A percentile compares a stretch with the other conserved stretches of the same genome.
Conservation (phyloP, 2,329 filamentous ascomycete species). For the Colletotrichum tanaceti region DNA sequence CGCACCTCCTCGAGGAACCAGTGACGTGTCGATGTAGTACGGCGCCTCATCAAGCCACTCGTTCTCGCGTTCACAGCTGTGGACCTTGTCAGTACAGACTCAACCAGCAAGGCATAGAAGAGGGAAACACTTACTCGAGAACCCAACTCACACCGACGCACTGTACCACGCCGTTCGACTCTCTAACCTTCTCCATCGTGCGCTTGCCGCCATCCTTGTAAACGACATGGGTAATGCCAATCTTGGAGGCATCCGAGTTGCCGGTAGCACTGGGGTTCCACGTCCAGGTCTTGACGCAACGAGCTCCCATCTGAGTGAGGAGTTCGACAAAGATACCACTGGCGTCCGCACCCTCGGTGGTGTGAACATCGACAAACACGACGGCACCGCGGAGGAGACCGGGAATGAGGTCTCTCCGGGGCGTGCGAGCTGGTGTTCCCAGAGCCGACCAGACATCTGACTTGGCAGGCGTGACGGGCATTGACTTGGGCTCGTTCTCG, state of each 20-base stretch:
- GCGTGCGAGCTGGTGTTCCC: slow-evolving; percentile 68
- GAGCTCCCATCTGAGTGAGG: slow-evolving; percentile 83
- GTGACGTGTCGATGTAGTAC: slow-evolving; percentile 75
- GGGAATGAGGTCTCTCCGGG: slow-evolving; percentile 64
- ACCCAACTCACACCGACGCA: slow-evolving; percentile 92
- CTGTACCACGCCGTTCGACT: slow-evolving; percentile 78
- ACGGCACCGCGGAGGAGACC: slow-evolving; percentile 75
- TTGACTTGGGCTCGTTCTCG: slow-evolving; percentile 47
- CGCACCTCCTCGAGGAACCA: slow-evolving; percentile 75
- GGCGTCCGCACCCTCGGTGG: slow-evolving; percentile 82
- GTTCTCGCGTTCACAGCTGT: slow-evolving; percentile 79
- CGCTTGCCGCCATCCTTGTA: slow-evolving; percentile 87
- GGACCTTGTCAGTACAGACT: background rate
- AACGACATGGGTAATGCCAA: slow-evolving; percentile 88
- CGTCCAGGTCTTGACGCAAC: slow-evolving; percentile 79
- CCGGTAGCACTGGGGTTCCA: slow-evolving; percentile 69
- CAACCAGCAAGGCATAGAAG: background rate
- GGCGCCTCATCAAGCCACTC: slow-evolving; percentile 79
- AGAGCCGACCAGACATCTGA: slow-evolving; percentile 64
- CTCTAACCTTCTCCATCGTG: slow-evolving; percentile 83
- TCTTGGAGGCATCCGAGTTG: slow-evolving; percentile 57
- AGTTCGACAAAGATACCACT: slow-evolving; percentile 85
- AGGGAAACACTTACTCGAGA: slow-evolving; percentile 74
- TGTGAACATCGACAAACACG: slow-evolving; percentile 86
- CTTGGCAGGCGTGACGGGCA: slow-evolving; percentile 60